These are phyloP conservation scores for Cladochytrium replicatum DNA, from an alignment of 192 early-diverging fungal species.

Conservation along the genomic window DNA sequence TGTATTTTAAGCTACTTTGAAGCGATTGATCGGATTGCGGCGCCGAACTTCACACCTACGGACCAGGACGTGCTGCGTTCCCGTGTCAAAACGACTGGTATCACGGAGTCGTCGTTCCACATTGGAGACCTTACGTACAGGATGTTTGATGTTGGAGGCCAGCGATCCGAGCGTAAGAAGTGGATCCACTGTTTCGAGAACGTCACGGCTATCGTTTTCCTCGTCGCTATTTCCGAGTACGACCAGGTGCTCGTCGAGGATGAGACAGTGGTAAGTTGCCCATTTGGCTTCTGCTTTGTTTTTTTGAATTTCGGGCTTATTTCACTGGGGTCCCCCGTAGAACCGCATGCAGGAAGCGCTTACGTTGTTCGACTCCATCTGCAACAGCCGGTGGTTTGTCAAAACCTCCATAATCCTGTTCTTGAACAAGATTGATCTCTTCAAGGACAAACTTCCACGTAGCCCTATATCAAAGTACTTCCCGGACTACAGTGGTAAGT, in stretches of 20 bases:
- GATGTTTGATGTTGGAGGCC: constrained; percentile 97
- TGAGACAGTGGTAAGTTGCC: constrained; percentile 66
- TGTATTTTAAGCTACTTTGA: constrained; percentile 72
- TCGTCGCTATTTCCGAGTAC: constrained; percentile 92
- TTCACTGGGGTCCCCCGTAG: constrained; percentile 13
- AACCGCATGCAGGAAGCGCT: constrained; percentile 95
- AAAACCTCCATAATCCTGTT: constrained; percentile 98
- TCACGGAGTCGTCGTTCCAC: constrained; percentile 87
- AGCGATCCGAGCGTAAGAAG: constrained; percentile 96
- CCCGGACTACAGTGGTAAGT: constrained; percentile 60
- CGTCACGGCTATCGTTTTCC: constrained; percentile 89
- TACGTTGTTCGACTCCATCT: constrained; percentile 95
- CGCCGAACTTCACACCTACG: constrained; percentile 70
- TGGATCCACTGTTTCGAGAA: constrained; percentile 99
- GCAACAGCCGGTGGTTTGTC: constrained; percentile 94
- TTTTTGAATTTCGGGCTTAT: neutral
- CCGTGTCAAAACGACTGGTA: constrained; percentile 94
- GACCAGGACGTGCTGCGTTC: constrained; percentile 96
- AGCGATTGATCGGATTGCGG: constrained; percentile 78
- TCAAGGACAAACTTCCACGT: constrained; percentile 76
- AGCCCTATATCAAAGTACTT: constrained; percentile 84
- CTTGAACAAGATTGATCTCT: constrained; percentile 97
- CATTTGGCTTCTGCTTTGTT: neutral
- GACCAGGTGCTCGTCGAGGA: constrained; percentile 94
- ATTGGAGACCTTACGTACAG: constrained; percentile 88